Evolutionary conservation across 768 basidiomycete genomes (phyloP).

Genomic region (Infundibulicybe gibba): DNA sequence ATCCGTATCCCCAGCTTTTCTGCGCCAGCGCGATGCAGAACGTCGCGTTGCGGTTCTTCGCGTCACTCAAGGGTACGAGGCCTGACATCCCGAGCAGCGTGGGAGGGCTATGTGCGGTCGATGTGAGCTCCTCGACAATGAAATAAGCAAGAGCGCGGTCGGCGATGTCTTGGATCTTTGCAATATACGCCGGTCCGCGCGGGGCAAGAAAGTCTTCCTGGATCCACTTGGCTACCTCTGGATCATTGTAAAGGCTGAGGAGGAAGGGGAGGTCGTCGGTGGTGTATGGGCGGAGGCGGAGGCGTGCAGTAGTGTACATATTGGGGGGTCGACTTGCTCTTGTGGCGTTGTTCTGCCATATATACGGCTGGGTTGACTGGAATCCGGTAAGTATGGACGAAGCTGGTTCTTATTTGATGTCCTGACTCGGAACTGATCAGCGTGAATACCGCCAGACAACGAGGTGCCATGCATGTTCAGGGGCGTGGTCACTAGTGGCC

Average conservation of each 20-base stretch:
- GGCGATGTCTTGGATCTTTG: slow-evolving; percentile 4
- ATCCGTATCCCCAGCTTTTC: slow-evolving; percentile 35
- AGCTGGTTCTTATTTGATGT: too few species aligned
- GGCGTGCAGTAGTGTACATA: slow-evolving; percentile 25
- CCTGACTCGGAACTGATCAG: too few species aligned
- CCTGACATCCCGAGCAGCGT: slow-evolving; percentile 5
- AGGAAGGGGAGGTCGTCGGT: slow-evolving; percentile 27
- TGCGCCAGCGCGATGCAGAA: slow-evolving; percentile 7
- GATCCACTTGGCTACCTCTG: slow-evolving; percentile 16
- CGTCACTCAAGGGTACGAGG: slow-evolving; percentile 4
- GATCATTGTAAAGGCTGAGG: slow-evolving; percentile 21
- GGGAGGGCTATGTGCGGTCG: background rate
- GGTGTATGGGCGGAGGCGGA: slow-evolving; percentile 26
- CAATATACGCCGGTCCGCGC: slow-evolving; percentile 1
- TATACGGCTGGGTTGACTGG: too few species aligned
- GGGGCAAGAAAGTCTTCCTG: slow-evolving; percentile 8
- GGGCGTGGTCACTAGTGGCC: too few species aligned
- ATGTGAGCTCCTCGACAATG: slow-evolving; percentile 10
- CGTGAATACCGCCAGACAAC: too few species aligned
- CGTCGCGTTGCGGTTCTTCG: slow-evolving; percentile 10
- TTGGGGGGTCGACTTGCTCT: background rate
- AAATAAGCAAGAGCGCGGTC: slow-evolving; percentile 10
- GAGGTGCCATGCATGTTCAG: too few species aligned
- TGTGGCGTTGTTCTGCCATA: too few species aligned
- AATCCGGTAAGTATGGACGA: too few species aligned